These are phyloP conservation scores for Pichia nakasei DNA, from an alignment of 805 yeast species.

Conservation along the genomic window DNA sequence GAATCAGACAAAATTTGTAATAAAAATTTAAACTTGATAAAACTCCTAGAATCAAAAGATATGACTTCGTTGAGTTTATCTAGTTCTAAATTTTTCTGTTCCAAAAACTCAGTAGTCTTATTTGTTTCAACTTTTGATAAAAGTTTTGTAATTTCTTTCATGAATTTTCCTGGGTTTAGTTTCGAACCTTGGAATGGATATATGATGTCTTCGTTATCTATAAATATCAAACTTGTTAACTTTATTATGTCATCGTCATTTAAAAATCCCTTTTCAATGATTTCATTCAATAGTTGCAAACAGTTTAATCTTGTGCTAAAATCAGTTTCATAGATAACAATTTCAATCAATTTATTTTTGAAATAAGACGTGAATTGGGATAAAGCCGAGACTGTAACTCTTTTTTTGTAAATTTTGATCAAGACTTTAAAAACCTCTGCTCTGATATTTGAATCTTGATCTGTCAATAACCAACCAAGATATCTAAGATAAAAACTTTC, in stretches of 20 bases:
- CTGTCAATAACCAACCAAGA: constrained; percentile 82
- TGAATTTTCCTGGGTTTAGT: constrained; percentile 21
- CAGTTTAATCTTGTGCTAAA: constrained; percentile 43
- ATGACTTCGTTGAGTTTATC: constrained; percentile 16
- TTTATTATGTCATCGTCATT: constrained; percentile 46
- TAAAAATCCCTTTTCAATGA: constrained; percentile 53
- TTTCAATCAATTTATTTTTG: constrained; percentile 54
- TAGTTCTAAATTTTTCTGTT: constrained; percentile 27
- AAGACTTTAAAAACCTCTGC: constrained; percentile 53
- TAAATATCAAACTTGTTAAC: constrained; percentile 33
- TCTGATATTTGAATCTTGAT: constrained; percentile 51
- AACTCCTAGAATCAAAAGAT: constrained; percentile 21
- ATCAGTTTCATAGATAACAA: constrained; percentile 50
- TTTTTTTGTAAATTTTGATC: constrained; percentile 36
- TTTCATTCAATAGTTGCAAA: constrained; percentile 43
- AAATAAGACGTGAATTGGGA: constrained; percentile 74
- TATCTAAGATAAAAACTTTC: constrained; percentile 64
- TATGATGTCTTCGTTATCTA: constrained; percentile 21
- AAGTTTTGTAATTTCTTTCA: constrained; percentile 47
- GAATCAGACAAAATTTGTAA: constrained; percentile 25
- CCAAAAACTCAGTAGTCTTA: constrained; percentile 29
- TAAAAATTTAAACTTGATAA: constrained; percentile 24
- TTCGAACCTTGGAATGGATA: constrained; percentile 19
- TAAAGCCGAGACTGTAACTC: constrained; percentile 48
- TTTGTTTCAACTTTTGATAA: constrained; percentile 37